These are phyloP conservation scores for Schwanniomyces sp. DNA, from an alignment of 805 yeast genomes.

Conservation along the genomic window DNA sequence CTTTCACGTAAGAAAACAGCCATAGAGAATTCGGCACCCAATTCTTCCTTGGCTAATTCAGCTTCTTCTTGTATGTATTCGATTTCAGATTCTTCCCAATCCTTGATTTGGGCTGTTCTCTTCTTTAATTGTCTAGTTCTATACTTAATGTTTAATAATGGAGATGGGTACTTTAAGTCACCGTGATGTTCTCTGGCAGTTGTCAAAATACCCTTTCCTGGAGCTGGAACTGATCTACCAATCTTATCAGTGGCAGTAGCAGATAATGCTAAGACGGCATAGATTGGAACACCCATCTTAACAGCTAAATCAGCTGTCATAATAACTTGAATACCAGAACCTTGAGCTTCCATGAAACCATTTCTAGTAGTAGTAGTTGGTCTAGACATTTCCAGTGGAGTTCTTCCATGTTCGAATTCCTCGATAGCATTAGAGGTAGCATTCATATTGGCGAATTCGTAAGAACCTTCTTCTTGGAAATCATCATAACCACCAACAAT, in stretches of 20 bases:
- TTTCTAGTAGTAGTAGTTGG: conserved; percentile 95
- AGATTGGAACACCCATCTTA: conserved; percentile 98
- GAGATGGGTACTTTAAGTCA: conserved; percentile 72
- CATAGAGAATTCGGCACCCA: conserved; percentile 46
- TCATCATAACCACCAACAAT: conserved; percentile 99
- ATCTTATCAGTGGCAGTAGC: conserved; percentile 98
- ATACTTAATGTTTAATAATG: conserved; percentile 85
- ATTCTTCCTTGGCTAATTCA: conserved; percentile 50
- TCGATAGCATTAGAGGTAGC: conserved; percentile 90
- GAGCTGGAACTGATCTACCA: conserved; percentile 99
- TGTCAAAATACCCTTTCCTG: conserved; percentile 98
- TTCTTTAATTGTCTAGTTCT: conserved; percentile 86
- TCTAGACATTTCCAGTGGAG: conserved; percentile 98
- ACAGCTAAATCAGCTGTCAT: conserved; percentile 94
- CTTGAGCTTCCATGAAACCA: conserved; percentile 99
- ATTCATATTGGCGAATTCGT: conserved; percentile 97
- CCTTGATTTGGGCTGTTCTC: conserved; percentile 73
- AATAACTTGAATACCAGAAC: conserved; percentile 96
- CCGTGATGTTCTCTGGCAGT: conserved; percentile 94
- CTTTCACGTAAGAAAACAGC: conserved; percentile 70
- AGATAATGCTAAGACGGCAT: conserved; percentile 90
- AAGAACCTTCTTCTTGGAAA: conserved; percentile 98
- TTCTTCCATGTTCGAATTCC: conserved; percentile 93
- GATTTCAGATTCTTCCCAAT: conserved; percentile 84
- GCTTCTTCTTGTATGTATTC: conserved; percentile 72